Conservation (phyloP, 257 asterid species). For the Plantago major region DNA sequence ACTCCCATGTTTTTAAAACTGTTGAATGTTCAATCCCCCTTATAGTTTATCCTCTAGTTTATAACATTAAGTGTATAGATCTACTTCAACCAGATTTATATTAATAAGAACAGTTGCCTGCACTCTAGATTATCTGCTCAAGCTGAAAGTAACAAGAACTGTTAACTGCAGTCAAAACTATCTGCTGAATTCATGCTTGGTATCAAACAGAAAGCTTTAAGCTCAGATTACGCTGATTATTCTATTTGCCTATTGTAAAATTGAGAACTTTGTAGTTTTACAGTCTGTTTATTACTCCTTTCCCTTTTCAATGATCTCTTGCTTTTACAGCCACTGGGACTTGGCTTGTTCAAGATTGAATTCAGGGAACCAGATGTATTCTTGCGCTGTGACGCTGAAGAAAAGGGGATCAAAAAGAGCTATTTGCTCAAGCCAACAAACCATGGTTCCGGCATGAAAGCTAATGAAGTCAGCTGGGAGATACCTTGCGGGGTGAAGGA, state of each 20-base stretch:
- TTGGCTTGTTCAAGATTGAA: constrained; percentile 43
- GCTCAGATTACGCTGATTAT: not conserved
- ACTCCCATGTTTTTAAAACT: too few relatives aligned
- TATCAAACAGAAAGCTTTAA: too few relatives aligned
- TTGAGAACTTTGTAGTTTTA: too few relatives aligned
- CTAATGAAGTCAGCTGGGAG: constrained; percentile 45
- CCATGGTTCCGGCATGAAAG: constrained; percentile 15
- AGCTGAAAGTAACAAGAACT: too few relatives aligned
- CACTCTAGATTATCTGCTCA: too few relatives aligned
- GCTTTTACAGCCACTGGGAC: constrained; percentile 61
- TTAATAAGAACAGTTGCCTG: too few relatives aligned
- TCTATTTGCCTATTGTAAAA: not conserved
- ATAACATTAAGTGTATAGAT: not conserved
- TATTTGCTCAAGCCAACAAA: constrained; percentile 32
- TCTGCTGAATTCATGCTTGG: too few relatives aligned
- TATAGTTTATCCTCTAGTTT: not conserved
- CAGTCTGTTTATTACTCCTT: not conserved
- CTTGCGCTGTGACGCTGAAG: constrained; percentile 36
- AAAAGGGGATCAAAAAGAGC: constrained; percentile 16
- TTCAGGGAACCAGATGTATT: constrained; percentile 54
- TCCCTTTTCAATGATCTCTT: not conserved
- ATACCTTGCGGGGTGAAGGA: constrained; percentile 70
- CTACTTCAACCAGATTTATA: too few relatives aligned
- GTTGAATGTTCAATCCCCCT: not conserved
- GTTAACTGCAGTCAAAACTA: too few relatives aligned